Evolutionary conservation across 1,284 basidiomycete genomes (phyloP).

Genomic region (Bjerkandera adusta): DNA sequence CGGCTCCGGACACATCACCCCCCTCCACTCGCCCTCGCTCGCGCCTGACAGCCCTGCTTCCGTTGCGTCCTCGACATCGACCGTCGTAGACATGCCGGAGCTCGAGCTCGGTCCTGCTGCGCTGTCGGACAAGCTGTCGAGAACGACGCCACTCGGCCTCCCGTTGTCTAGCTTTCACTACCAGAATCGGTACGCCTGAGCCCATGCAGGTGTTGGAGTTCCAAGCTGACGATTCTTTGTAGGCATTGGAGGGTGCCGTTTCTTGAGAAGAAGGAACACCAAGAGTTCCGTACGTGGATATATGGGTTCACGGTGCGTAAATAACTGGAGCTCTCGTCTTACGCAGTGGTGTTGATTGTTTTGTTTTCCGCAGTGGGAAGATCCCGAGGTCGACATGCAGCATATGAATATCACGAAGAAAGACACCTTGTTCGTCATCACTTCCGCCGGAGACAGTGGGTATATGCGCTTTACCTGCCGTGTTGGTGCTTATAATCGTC

Average conservation of each 20-base stretch:
- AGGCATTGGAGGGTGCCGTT: slow-evolving; percentile 78
- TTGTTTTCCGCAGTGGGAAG: slow-evolving; percentile 47
- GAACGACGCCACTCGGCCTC: slow-evolving; percentile 36
- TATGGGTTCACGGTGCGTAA: slow-evolving; percentile 62
- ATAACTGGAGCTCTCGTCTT: neutral
- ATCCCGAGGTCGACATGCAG: slow-evolving; percentile 76
- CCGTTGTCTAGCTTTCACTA: slow-evolving; percentile 79
- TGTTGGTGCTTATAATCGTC: neutral
- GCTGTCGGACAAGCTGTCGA: slow-evolving; percentile 25
- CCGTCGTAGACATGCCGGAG: slow-evolving; percentile 31
- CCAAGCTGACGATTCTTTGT: slow-evolving; percentile 12
- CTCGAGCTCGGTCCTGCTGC: slow-evolving; percentile 43
- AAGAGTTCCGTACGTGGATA: slow-evolving; percentile 77
- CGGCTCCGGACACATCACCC: slow-evolving; percentile 30
- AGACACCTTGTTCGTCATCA: slow-evolving; percentile 77
- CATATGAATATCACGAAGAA: slow-evolving; percentile 58
- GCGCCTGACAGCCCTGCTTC: slow-evolving; percentile 31
- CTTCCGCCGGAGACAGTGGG: slow-evolving; percentile 71
- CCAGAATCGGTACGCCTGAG: slow-evolving; percentile 56
- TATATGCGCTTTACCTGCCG: neutral
- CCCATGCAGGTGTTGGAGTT: slow-evolving; percentile 1
- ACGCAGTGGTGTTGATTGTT: neutral
- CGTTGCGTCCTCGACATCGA: slow-evolving; percentile 25
- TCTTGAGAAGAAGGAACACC: slow-evolving; percentile 70
- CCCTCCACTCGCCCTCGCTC: slow-evolving; percentile 30